Conservation (phyloP, 495 filamentous ascomycete species). For the Peziza echinospora region DNA sequence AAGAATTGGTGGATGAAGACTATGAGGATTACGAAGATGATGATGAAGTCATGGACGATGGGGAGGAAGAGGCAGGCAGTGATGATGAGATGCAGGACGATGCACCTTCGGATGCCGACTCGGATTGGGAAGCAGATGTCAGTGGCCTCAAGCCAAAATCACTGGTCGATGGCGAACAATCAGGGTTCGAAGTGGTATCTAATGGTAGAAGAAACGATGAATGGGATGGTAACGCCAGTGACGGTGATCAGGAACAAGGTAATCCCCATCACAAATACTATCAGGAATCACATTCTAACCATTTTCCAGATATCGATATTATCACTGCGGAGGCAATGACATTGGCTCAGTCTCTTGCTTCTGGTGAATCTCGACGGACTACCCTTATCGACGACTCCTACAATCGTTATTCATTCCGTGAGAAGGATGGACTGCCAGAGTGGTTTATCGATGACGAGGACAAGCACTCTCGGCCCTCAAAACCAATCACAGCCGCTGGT, state of each 20-base stretch:
- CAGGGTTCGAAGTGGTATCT: slow-evolving; percentile 17
- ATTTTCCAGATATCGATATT: slow-evolving; percentile 68
- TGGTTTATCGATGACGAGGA: slow-evolving; percentile 94
- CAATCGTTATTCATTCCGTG: slow-evolving; percentile 79
- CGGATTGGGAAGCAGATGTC: slow-evolving; percentile 16
- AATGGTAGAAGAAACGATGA: slow-evolving; percentile 26
- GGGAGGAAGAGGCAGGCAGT: slow-evolving; percentile 14
- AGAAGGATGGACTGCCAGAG: slow-evolving; percentile 79
- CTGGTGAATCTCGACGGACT: slow-evolving; percentile 52
- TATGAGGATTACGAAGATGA: slow-evolving; percentile 32
- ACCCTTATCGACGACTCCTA: slow-evolving; percentile 78
- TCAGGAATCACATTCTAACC: slow-evolving; percentile 16
- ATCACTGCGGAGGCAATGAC: slow-evolving; percentile 98
- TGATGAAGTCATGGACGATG: slow-evolving; percentile 28
- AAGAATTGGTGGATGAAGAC: slow-evolving; percentile 27
- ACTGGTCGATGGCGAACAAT: slow-evolving; percentile 30
- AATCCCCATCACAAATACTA: slow-evolving; percentile 11
- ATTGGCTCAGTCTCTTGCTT: slow-evolving; percentile 77
- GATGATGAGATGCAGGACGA: slow-evolving; percentile 14
- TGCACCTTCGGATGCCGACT: slow-evolving; percentile 25
- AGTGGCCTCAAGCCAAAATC: slow-evolving; percentile 27
- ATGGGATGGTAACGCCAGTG: slow-evolving; percentile 44
- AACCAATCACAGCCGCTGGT: slow-evolving; percentile 73
- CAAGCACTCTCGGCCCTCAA: slow-evolving; percentile 60
- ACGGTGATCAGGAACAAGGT: slow-evolving; percentile 39